Evolutionary conservation across 2,329 filamentous ascomycete genomes (phyloP).

Genomic region (Sporothrix pseudoabietina): DNA sequence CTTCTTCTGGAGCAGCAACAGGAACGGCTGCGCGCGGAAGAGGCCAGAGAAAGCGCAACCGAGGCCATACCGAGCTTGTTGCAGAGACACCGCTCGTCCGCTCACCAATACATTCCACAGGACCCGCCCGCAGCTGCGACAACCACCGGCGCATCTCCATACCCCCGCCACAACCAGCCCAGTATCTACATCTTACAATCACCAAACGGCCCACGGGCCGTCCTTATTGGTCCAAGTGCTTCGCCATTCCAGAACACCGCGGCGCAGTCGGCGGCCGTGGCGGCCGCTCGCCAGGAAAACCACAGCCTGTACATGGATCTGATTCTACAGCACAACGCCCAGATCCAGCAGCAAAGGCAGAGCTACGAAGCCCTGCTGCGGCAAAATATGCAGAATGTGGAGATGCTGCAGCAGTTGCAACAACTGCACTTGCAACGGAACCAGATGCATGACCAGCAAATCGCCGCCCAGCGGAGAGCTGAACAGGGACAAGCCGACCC

Average conservation of each 20-base stretch:
- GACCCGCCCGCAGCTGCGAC: not conserved
- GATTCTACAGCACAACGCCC: slow-evolving; percentile 22
- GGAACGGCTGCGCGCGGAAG: not conserved
- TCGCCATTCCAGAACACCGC: slow-evolving; percentile 44
- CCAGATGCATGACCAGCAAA: slow-evolving; percentile 13
- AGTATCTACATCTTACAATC: slow-evolving; percentile 65
- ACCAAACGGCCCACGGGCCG: slow-evolving; percentile 59
- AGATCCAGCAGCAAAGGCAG: slow-evolving; percentile 25
- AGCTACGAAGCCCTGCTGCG: slow-evolving; percentile 16
- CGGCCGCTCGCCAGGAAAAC: slow-evolving; percentile 4
- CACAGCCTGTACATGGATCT: not conserved
- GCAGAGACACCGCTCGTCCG: not conserved
- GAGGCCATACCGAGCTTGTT: not conserved
- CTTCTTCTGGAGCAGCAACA: not conserved
- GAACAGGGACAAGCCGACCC: not conserved
- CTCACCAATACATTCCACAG: not conserved
- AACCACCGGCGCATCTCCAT: not conserved
- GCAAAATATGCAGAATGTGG: slow-evolving; percentile 25
- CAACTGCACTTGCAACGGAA: slow-evolving; percentile 36
- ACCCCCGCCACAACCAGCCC: slow-evolving; percentile 36
- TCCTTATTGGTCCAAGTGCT: slow-evolving; percentile 48
- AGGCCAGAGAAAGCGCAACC: not conserved
- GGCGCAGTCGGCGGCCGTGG: slow-evolving; percentile 13
- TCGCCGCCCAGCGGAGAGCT: not conserved
- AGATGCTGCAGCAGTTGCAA: slow-evolving; percentile 29